Evolutionary conservation across 2,329 filamentous ascomycete species (phyloP).

Genomic region (Coniochaeta prunicola): DNA sequence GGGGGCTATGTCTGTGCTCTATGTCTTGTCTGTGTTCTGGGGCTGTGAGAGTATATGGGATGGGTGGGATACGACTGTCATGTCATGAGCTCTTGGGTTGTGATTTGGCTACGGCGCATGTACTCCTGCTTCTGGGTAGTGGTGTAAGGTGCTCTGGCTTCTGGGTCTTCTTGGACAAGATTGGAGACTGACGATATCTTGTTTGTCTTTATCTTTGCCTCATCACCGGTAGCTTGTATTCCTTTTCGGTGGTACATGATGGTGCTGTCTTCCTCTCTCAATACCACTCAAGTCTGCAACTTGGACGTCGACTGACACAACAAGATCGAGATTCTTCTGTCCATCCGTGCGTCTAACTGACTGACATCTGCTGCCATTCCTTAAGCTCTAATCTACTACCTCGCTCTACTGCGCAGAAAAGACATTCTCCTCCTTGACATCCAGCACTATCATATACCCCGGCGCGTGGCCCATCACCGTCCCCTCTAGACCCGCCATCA

Average conservation of each 20-base stretch:
- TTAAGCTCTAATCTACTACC: background rate
- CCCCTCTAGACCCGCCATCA: conserved; percentile 45
- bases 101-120: background rate
- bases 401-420: conserved; percentile 7
- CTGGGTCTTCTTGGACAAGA: background rate
- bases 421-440: conserved; percentile 36
- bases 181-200: background rate
- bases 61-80: no score
- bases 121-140: background rate
- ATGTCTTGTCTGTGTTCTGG: no score
- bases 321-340: no score
- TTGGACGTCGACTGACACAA: no score
- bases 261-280: background rate
- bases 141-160: background rate
- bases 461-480: conserved; percentile 54
- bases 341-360: no score
- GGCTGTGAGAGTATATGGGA: no score
- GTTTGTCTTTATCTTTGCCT: background rate
- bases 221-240: no score
- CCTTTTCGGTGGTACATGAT: background rate
- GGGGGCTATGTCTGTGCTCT: background rate
- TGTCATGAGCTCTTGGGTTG: background rate
- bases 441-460: conserved; percentile 55
- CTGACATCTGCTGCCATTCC: no score
- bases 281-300: no score